Evolutionary conservation across 2,329 filamentous ascomycete species (phyloP), one percentile per base, ranked within the genome.

Genomic region (Escovopsis weberi): DNA sequence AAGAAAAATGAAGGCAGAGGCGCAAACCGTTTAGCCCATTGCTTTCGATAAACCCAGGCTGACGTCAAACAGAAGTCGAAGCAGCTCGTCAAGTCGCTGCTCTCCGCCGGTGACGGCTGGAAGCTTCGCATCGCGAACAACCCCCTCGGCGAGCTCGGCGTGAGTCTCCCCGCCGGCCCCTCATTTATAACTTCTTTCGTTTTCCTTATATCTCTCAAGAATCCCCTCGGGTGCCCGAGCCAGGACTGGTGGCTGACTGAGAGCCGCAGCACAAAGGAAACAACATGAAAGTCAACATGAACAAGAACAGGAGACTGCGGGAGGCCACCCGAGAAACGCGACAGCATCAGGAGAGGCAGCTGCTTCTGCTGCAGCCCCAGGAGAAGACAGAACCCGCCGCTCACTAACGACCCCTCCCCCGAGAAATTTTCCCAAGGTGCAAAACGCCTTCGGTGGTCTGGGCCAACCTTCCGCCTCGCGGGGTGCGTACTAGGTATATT

Each of bases 51-150:
- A 15, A 15, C 15, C 15, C 15, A 15, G 4, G 28, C 33, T 39
- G 19, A 42, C 26, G 41, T 4, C 37, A 15, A 32, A 19, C 19
- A 50, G 47, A 40, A 42, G 18, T 55, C 51, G 3, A 57, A 58
- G 44, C 54, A 55, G 42, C 47, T 56, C 3, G 50, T 56, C 45
- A 57, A 55, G 45, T 54, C 51, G 12, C 48, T 57, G 8, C 40
- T 57, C 11, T 48, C 43, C 7, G 45, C 49, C 10, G 52, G 53
- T 8, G 43, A 51, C 10, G 50, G 50, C 2, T 57, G 54, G 55
- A 43, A 42, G 8, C 43, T 48, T 36, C 46, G 54, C 4, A 48
- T 57, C 6, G 54, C 52, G 11, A 57, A 56, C 43, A 50, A 51
- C 32, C 54, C 55, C 3, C 33, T 40, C 3, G 51, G 47, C 32